A percentile compares a stretch with the other conserved stretches of the same genome.
phyloP scores from a whole-genome alignment of 805 yeast genomes.

The Nakazawaea anatomiae region DNA sequence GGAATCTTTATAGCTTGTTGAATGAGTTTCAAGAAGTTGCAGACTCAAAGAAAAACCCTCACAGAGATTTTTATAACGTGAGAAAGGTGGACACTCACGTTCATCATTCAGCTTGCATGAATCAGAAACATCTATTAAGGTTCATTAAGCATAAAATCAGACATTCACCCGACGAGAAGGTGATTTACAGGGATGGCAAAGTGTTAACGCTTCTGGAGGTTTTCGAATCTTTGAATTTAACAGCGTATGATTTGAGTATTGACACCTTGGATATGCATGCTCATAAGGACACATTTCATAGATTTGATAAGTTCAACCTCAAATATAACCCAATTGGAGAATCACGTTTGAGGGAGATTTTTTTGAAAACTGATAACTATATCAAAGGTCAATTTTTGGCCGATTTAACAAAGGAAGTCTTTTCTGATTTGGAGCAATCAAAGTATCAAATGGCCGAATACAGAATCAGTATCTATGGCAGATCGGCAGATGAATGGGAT shows the following conservation, averaged over 20 bases:
- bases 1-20: slow-evolving; percentile 84
- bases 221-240: slow-evolving; percentile 80
- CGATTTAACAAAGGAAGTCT: slow-evolving; percentile 88
- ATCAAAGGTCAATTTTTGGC: slow-evolving; percentile 87
- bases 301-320: slow-evolving; percentile 95
- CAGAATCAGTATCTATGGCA: slow-evolving; percentile 91
- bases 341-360: slow-evolving; percentile 93
- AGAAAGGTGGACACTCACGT: slow-evolving; percentile 98
- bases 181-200: slow-evolving; percentile 89
- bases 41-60: slow-evolving; percentile 89
- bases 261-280: slow-evolving; percentile 99
- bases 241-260: slow-evolving; percentile 92
- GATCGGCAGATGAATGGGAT: slow-evolving; percentile 90
- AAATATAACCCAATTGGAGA: slow-evolving; percentile 98
- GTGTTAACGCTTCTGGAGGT: slow-evolving; percentile 84
- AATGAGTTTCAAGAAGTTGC: slow-evolving; percentile 92
- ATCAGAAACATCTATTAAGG: slow-evolving; percentile 91
- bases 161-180: slow-evolving; percentile 80
- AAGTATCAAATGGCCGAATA: slow-evolving; percentile 98
- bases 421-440: slow-evolving; percentile 89
- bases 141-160: slow-evolving; percentile 93
- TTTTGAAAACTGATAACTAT: slow-evolving; percentile 90
- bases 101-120: slow-evolving; percentile 99
- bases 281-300: slow-evolving; percentile 94
- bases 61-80: slow-evolving; percentile 94